phyloP scores from a whole-genome alignment of 2,329 filamentous ascomycete genomes.

The Fusarium sterilihyphosum region DNA sequence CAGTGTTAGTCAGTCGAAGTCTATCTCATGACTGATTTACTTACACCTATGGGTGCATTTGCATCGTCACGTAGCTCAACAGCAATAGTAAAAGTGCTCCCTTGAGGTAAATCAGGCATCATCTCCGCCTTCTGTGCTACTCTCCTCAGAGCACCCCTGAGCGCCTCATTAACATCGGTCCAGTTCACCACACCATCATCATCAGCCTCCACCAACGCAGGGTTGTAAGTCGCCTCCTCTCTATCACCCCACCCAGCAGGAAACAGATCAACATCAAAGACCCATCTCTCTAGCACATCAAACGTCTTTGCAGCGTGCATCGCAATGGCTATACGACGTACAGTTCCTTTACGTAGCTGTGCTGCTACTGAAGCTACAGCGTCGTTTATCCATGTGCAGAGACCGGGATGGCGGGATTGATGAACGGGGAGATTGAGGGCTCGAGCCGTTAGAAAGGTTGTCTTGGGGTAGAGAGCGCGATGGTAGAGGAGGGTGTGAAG shows the following conservation, averaged over 20 bases:
- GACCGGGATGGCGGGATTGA: slow-evolving; percentile 85
- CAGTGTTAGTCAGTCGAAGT: background rate
- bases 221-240: slow-evolving; percentile 35
- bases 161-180: slow-evolving; percentile 75
- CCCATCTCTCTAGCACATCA: slow-evolving; percentile 67
- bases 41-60: slow-evolving; percentile 66
- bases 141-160: slow-evolving; percentile 73
- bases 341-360: slow-evolving; percentile 71
- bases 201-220: slow-evolving; percentile 35
- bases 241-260: slow-evolving; percentile 49
- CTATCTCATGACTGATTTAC: slow-evolving; percentile 41
- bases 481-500: slow-evolving; percentile 89
- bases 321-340: slow-evolving; percentile 59
- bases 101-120: slow-evolving; percentile 66
- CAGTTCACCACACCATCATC: slow-evolving; percentile 54
- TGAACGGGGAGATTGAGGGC: slow-evolving; percentile 87
- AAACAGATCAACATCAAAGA: slow-evolving; percentile 66
- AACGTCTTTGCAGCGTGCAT: slow-evolving; percentile 54
- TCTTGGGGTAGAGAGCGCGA: slow-evolving; percentile 78
- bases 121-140: slow-evolving; percentile 69
- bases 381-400: slow-evolving; percentile 87
- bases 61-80: slow-evolving; percentile 74
- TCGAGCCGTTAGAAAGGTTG: slow-evolving; percentile 80
- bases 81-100: slow-evolving; percentile 80
- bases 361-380: slow-evolving; percentile 76